Base-by-base conservation (phyloP, 2,329 filamentous ascomycete species). In the Monosporascus ibericus region DNA sequence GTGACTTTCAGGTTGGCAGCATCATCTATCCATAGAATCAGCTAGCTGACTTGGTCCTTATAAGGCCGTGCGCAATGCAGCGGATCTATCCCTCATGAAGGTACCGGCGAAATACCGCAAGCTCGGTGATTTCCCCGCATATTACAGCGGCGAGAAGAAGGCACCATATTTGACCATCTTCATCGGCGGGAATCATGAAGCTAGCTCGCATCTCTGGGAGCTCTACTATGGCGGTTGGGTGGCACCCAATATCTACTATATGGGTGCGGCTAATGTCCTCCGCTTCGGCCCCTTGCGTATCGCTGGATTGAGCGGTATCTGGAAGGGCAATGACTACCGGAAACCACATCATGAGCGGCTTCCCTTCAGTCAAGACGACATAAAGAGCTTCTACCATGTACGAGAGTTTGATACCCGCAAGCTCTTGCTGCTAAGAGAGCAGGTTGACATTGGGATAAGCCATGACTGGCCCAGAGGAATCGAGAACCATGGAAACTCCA, bases 191-290 rank as follows among this genome's bases (percentile, higher is more conserved):
- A 99, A 99, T 66, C 94, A 99, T 65, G 94, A 99, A 73, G 92
- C 94, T 1, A 88, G 88, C 63, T 91, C 88, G 48, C 85, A 97
- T 70, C 75, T 96, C 5, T 94, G 86, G 76, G 94, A 99, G 71
- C 80, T 99, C 0, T 95, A 90, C 73, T 95, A 97, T 66, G 94
- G 94, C 49, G 94, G 94, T 48, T 99, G 94, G 94, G 94, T 90
- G 6, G 92, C 92, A 7, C 91, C 90, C 8, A 95, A 94, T 60
- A 97, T 99, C 58, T 99, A 96, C 76, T 99, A 96, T 72, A 80
- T 97, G 68, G 94, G 94, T 48, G 90, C 91, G 36, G 90, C 94
- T 54, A 96, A 95, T 65, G 86, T 99, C 8, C 68, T 99, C 40
- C 85, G 87, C 18, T 76, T 95, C 34, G 92, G 92, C 0, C 87